Conservation (phyloP, 1,284 basidiomycete species). For the Boletus smithii region DNA sequence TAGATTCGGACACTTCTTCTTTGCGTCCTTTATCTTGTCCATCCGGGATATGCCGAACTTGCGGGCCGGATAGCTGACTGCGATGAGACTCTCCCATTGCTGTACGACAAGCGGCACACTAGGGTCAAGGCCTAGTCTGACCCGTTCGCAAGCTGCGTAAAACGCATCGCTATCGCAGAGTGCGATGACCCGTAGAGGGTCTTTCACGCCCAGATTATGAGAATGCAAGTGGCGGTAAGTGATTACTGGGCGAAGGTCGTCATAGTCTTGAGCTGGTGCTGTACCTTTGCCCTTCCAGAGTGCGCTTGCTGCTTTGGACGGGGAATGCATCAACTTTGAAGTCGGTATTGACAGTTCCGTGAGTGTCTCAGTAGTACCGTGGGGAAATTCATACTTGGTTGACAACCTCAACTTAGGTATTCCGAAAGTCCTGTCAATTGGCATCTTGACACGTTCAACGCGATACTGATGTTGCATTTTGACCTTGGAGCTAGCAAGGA, state of each 20-base stretch:
- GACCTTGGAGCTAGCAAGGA: too few species aligned
- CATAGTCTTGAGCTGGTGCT: constrained; percentile 44
- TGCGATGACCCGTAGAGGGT: constrained; percentile 76
- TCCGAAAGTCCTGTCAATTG: too few species aligned
- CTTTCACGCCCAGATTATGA: constrained; percentile 59
- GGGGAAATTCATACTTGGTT: neutral
- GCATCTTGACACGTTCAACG: too few species aligned
- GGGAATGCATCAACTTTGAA: constrained; percentile 15
- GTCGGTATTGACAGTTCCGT: neutral
- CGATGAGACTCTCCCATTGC: constrained; percentile 91
- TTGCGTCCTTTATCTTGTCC: constrained; percentile 76
- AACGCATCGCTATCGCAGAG: constrained; percentile 95
- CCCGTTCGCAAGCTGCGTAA: constrained; percentile 88
- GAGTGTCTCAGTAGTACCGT: neutral
- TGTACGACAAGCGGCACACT: constrained; percentile 84
- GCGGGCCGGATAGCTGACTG: constrained; percentile 94
- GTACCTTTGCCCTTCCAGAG: constrained; percentile 53
- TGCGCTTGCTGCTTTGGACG: constrained; percentile 15
- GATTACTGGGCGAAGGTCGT: constrained; percentile 60
- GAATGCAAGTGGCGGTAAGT: constrained; percentile 73
- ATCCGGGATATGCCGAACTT: constrained; percentile 86
- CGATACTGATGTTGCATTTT: too few species aligned
- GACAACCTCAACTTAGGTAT: too few species aligned
- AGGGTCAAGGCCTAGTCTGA: constrained; percentile 72
- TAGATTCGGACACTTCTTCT: constrained; percentile 83